Evolutionary conservation across 345 rosid genomes (phyloP).

Genomic region (Ceriops zippeliana): DNA sequence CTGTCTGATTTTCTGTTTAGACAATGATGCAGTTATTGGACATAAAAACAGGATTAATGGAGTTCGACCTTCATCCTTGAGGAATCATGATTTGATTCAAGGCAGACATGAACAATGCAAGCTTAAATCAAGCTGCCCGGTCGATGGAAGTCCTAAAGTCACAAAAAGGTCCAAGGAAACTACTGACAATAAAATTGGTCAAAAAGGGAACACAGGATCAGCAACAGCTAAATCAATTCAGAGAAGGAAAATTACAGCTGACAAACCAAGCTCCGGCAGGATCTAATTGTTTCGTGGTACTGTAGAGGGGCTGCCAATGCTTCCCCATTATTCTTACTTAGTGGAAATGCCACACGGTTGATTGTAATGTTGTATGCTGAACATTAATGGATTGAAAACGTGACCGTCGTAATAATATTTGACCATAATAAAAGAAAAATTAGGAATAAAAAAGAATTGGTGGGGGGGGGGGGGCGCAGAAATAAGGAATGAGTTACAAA

Average conservation of each 20-base stretch:
- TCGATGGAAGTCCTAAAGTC: conserved; percentile 10
- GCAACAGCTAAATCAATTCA: conserved; percentile 15
- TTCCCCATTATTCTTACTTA: neutral
- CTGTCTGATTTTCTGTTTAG: conserved; percentile 23
- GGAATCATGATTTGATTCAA: conserved; percentile 26
- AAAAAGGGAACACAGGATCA: conserved; percentile 24
- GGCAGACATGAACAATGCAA: conserved; percentile 32
- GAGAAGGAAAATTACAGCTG: conserved; percentile 19
- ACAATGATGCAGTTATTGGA: conserved; percentile 53
- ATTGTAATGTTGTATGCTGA: neutral
- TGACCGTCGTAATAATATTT: too few species aligned
- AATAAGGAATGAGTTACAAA: too few species aligned
- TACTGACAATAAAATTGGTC: conserved; percentile 16
- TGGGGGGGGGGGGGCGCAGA: too few species aligned
- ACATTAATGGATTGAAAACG: too few species aligned
- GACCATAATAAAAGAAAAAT: too few species aligned
- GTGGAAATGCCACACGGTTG: neutral
- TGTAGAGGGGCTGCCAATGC: neutral
- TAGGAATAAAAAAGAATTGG: too few species aligned
- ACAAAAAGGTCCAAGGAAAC: conserved; percentile 23
- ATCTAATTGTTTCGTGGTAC: conserved; percentile 4
- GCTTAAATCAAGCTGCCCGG: conserved; percentile 11
- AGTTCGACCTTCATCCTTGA: conserved; percentile 24
- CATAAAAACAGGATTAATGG: conserved; percentile 31
- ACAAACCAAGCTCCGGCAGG: conserved; percentile 19